phyloP scores from a whole-genome alignment of 1,284 basidiomycete genomes.

The Flammula alnicola region DNA sequence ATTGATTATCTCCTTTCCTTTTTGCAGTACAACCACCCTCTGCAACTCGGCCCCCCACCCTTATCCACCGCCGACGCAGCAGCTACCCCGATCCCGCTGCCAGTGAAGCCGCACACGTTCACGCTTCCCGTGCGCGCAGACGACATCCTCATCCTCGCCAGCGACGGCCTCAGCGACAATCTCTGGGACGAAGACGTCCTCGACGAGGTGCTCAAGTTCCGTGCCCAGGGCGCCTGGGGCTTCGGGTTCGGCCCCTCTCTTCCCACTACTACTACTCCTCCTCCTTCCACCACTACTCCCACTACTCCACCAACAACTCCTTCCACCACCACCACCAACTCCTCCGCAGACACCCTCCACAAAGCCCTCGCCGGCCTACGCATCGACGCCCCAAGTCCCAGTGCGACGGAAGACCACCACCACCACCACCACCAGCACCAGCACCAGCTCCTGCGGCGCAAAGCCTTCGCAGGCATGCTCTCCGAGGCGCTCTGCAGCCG shows the following conservation, averaged over 20 bases:
- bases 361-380: background rate
- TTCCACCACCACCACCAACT: slow-evolving; percentile 6
- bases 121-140: slow-evolving; percentile 82
- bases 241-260: background rate
- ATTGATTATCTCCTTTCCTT: slow-evolving; percentile 12
- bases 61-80: background rate
- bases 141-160: slow-evolving; percentile 90
- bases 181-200: slow-evolving; percentile 95
- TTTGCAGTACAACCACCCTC: slow-evolving; percentile 85
- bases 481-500: slow-evolving; percentile 76
- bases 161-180: slow-evolving; percentile 93
- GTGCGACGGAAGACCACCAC: too few relatives aligned
- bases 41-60: slow-evolving; percentile 77
- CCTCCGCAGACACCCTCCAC: background rate
- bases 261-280: background rate
- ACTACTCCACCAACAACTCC: background rate
- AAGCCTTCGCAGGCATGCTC: slow-evolving; percentile 66
- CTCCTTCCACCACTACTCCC: slow-evolving; percentile 5
- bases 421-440: slow-evolving; percentile 5
- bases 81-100: slow-evolving; percentile 12
- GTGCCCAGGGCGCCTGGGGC: slow-evolving; percentile 35
- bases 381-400: background rate
- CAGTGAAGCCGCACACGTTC: slow-evolving; percentile 67
- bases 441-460: slow-evolving; percentile 46
- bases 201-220: slow-evolving; percentile 82